A percentile compares a stretch with the other conserved stretches of the same genome.
Conservation (phyloP, 805 yeast genomes). For the Ogataea saltuana region DNA sequence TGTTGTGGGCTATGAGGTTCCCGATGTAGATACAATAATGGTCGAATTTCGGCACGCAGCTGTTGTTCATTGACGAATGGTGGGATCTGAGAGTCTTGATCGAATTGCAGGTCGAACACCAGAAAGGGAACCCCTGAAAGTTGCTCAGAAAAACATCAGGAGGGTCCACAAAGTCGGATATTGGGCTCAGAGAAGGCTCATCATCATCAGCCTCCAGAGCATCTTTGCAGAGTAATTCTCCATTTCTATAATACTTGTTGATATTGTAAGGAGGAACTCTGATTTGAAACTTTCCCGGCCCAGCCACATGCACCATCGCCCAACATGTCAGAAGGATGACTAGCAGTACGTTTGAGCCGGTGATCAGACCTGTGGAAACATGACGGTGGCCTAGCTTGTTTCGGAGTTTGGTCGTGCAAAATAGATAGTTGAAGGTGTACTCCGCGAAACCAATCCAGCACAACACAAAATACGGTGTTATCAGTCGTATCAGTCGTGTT, state of each 20-base stretch:
- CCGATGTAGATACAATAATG: conserved; percentile 86
- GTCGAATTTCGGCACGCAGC: conserved; percentile 75
- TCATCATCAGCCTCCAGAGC: conserved; percentile 9
- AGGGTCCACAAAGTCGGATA: conserved; percentile 35
- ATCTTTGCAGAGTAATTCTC: conserved; percentile 11
- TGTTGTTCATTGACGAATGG: conserved; percentile 57
- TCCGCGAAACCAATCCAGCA: conserved; percentile 30
- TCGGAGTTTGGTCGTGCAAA: conserved; percentile 34
- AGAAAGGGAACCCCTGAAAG: conserved; percentile 69
- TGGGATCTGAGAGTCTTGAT: conserved; percentile 68
- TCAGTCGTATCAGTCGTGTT: neutral
- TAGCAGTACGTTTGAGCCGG: conserved; percentile 32
- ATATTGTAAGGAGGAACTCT: conserved; percentile 39
- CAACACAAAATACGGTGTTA: conserved; percentile 17
- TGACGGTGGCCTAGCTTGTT: conserved; percentile 44
- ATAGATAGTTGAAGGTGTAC: conserved; percentile 31
- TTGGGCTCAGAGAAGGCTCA: conserved; percentile 8
- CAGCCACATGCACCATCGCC: conserved; percentile 45
- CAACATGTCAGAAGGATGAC: conserved; percentile 40
- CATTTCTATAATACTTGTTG: conserved; percentile 27
- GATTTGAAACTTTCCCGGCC: conserved; percentile 56
- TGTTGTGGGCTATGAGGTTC: conserved; percentile 63
- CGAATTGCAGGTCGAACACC: conserved; percentile 69
- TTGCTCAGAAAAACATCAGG: conserved; percentile 71
- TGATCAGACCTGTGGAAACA: conserved; percentile 36